Evolutionary conservation across 345 rosid genomes (phyloP), one percentile per base, ranked within the genome.

Genomic region (Arabidopsis suecica): DNA sequence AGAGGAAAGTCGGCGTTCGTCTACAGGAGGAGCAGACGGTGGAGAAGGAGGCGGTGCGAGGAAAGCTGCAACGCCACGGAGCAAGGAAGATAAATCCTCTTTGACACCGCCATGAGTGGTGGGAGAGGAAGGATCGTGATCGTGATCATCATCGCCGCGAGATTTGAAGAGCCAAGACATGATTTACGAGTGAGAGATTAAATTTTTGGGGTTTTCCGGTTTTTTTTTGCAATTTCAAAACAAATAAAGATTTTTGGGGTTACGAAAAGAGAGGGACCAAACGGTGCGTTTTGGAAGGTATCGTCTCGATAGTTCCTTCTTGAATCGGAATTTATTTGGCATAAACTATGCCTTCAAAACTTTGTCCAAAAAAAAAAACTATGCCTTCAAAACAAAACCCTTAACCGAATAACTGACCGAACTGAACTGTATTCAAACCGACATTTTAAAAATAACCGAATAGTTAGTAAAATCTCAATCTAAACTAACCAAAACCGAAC

Each of bases 91-190:
- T 36, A 84, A 47, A 47, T 84, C 88, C 1, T 77, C 85, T 73
- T 81, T 82, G 12, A 76, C 60, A 22, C 83, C 75, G 44, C 61
- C 40, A 40, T 42, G 68, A 23, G 8, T 9, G 3, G 48, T 38
- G 36, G 68, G 68, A 61, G 81, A 64, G 0, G 61, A 23, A 16
- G 74, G 63, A 2, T 34, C 37, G 25, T 10, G 5, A 49, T 49
- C 54, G 9, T 47, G 8, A 45, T 45, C 53, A 67, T 72, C 80
- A 33, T 73, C 82, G 76, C 72, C 57, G 18, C 78, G 61, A 22
- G 89, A 77, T 36, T 85, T 85, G 83, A 84, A 88, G 56, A 86
- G 77, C 92, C 90, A 85, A 69, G 87, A 85, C 96, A 89, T 89
- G 68, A 36, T 9, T 12, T 62, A 3, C 23, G 44, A 68, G 22